Evolutionary conservation across 805 yeast species (phyloP).

Genomic region (Nakazawaea ambrosiae): DNA sequence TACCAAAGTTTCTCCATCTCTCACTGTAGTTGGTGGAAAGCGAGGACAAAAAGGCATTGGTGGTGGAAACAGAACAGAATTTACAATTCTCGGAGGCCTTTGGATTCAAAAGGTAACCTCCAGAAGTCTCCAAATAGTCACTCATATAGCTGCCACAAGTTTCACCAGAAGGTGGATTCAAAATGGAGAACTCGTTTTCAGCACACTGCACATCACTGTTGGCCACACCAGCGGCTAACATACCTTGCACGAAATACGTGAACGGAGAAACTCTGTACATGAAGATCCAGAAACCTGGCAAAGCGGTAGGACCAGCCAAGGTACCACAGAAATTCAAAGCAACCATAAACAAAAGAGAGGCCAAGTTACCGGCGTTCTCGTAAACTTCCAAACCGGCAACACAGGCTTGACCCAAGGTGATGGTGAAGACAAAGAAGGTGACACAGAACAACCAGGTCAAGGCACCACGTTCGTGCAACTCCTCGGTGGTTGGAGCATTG

Average conservation of each 20-base stretch:
- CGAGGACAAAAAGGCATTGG: slow-evolving; percentile 51
- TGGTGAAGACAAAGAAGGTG: slow-evolving; percentile 46
- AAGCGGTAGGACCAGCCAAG: slow-evolving; percentile 41
- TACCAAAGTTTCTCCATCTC: slow-evolving; percentile 55
- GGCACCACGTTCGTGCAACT: slow-evolving; percentile 49
- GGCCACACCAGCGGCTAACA: slow-evolving; percentile 50
- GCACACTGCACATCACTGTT: slow-evolving; percentile 41
- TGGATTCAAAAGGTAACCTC: slow-evolving; percentile 41
- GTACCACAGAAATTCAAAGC: slow-evolving; percentile 75
- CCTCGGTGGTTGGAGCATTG: slow-evolving; percentile 47
- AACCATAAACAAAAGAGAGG: slow-evolving; percentile 51
- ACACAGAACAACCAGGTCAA: slow-evolving; percentile 28
- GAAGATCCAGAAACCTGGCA: slow-evolving; percentile 74
- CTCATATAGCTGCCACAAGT: slow-evolving; percentile 53
- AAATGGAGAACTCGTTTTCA: slow-evolving; percentile 35
- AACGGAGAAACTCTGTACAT: slow-evolving; percentile 71
- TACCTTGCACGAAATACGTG: slow-evolving; percentile 55
- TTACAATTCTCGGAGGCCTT: slow-evolving; percentile 46
- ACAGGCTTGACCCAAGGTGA: slow-evolving; percentile 51
- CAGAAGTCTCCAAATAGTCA: slow-evolving; percentile 26
- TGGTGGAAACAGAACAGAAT: slow-evolving; percentile 50
- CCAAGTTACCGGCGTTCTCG: slow-evolving; percentile 59
- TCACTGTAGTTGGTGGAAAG: slow-evolving; percentile 33
- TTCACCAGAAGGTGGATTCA: slow-evolving; percentile 46
- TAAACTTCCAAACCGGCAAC: slow-evolving; percentile 53